Evolutionary conservation across 225 moss, liverwort and hornwort genomes (phyloP), one percentile per base, ranked within the genome.

Genomic region (Takakia lepidozioides): DNA sequence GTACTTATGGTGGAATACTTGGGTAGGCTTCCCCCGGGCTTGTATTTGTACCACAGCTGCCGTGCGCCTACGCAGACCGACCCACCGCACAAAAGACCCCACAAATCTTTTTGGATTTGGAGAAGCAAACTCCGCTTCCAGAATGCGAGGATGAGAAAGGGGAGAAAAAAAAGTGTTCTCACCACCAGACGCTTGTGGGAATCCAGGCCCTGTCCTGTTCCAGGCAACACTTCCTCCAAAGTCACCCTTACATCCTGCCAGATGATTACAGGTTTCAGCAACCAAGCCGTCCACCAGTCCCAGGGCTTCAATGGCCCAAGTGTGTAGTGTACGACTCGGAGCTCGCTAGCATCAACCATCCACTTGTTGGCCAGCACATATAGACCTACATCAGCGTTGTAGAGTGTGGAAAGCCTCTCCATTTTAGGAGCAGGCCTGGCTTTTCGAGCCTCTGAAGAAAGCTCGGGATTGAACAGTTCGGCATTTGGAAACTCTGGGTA

Each of bases 221-320:
- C 98, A 10, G 87, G 85, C 25, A 85, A 35, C 52, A 63, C 75
- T n/a, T 81, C 91, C 34, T 59, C 60, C 25, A 98, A 59, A n/a
- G 87, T 91, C 19, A 85, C 55, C 53, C 98, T 74, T 25, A 91
- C 73, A 49, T 91, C 89, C 52, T 98, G 95, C 98, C 91, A 98
- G 61, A 75, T 54, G 49, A 65, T 73, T 10, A 91, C 91, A 11
- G 98, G 98, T 58, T 83, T 78, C 45, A 98, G 49, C 43, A 98
- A 77, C 98, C 98, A 98, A 39, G 80, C 77, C 36, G 87, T 68
- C 68, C 85, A 98, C 98, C 98, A 98, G 30, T 98, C 91, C 98
- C 98, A 98, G 8, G 98, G 98, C 76, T 98, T 98, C 50, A 98
- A 52, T 15, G 91, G 98, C 8, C 98, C 98, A 10, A 98, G 75